phyloP scores from a whole-genome alignment of 345 rosid species.

The Camelina laxa region DNA sequence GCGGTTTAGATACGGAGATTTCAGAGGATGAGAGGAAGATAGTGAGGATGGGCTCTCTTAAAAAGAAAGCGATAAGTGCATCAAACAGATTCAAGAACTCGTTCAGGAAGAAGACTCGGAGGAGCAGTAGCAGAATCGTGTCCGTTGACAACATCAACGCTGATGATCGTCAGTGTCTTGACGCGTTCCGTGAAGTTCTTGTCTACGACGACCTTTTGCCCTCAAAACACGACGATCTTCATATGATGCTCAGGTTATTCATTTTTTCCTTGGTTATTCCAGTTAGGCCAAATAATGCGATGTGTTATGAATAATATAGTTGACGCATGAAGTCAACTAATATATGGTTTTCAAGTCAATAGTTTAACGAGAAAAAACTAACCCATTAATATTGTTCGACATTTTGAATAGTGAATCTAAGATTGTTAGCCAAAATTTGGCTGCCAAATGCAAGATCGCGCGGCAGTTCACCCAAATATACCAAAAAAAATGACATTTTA shows the following conservation, averaged over 20 bases:
- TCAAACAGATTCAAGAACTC: conserved; percentile 80
- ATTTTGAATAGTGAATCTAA: conserved; percentile 27
- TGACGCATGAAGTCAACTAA: conserved; percentile 23
- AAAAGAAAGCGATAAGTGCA: conserved; percentile 79
- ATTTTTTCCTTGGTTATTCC: background rate
- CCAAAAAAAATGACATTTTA: background rate
- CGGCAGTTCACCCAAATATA: conserved; percentile 3
- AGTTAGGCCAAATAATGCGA: background rate
- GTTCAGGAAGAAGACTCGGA: conserved; percentile 60
- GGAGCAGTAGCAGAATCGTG: conserved; percentile 60
- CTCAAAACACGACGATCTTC: conserved; percentile 72
- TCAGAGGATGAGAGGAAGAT: conserved; percentile 71
- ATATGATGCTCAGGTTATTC: conserved; percentile 80
- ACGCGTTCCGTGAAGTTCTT: conserved; percentile 76
- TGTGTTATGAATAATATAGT: background rate
- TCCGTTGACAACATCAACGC: conserved; percentile 60
- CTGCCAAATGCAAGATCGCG: conserved; percentile 9
- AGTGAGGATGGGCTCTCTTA: conserved; percentile 64
- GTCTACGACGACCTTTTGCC: conserved; percentile 66
- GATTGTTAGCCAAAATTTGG: conserved; percentile 2
- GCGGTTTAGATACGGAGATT: conserved; percentile 47
- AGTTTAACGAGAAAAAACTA: too few relatives aligned
- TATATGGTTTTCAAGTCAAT: background rate
- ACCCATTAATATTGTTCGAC: background rate
- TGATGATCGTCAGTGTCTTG: conserved; percentile 73